These are phyloP conservation scores for Vigna angularis DNA, from an alignment of 306 rosid species.

Conservation along the genomic window DNA sequence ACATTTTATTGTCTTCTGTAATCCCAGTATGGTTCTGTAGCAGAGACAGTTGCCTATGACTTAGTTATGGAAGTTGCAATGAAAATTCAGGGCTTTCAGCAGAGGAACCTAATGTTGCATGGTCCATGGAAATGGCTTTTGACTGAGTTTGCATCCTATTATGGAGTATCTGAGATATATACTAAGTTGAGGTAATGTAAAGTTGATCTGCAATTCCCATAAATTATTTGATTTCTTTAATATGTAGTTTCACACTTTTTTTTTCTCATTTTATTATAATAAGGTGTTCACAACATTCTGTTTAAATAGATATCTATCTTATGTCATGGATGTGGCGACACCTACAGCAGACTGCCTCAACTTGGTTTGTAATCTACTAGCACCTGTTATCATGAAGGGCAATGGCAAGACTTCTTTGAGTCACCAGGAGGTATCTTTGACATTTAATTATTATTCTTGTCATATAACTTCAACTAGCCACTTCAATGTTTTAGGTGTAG, in stretches of 20 bases:
- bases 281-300: conserved; percentile 32
- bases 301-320: conserved; percentile 76
- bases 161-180: conserved; percentile 91
- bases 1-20: conserved; percentile 32
- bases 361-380: conserved; percentile 74
- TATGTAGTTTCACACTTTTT: background rate
- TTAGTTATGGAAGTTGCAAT: conserved; percentile 88
- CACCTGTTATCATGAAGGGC: conserved; percentile 87
- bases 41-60: conserved; percentile 98
- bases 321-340: conserved; percentile 97
- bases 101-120: conserved; percentile 74
- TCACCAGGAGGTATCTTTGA: conserved; percentile 87
- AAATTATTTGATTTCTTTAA: conserved; percentile 30
- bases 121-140: conserved; percentile 99
- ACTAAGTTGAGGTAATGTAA: conserved; percentile 80
- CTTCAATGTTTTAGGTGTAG: background rate
- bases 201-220: conserved; percentile 22
- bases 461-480: conserved; percentile 7
- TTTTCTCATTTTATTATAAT: conserved; percentile 21
- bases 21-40: conserved; percentile 86
- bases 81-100: conserved; percentile 92
- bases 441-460: conserved; percentile 11
- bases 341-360: conserved; percentile 98
- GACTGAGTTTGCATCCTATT: conserved; percentile 88
- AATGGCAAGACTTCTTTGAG: conserved; percentile 81